Conservation (phyloP, 805 yeast genomes). For the Priceomyces castillae region DNA sequence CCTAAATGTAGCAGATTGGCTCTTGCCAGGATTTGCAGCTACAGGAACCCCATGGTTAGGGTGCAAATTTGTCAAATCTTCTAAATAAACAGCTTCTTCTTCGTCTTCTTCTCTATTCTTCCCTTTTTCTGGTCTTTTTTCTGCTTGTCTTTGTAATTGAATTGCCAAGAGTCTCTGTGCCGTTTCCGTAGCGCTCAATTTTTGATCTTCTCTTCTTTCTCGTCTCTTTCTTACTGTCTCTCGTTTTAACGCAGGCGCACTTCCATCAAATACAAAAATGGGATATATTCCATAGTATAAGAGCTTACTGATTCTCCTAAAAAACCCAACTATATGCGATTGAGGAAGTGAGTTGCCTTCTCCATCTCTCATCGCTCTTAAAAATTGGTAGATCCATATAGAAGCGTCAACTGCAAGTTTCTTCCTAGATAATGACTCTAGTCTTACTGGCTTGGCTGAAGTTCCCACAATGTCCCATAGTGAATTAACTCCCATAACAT, state of each 20-base stretch:
- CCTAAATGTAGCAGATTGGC: constrained; percentile 3
- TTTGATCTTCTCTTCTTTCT: constrained; percentile 70
- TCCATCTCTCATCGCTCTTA: constrained; percentile 88
- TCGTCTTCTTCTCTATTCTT: constrained; percentile 5
- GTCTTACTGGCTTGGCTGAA: constrained; percentile 82
- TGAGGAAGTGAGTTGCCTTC: constrained; percentile 75
- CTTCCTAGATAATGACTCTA: constrained; percentile 79
- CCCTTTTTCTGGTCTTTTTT: constrained; percentile 11
- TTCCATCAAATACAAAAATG: constrained; percentile 93
- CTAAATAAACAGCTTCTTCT: constrained; percentile 16
- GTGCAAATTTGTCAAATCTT: constrained; percentile 25
- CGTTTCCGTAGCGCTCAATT: constrained; percentile 65
- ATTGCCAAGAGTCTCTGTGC: constrained; percentile 80
- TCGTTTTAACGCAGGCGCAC: constrained; percentile 80
- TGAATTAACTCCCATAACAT: constrained; percentile 88
- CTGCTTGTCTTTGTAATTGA: constrained; percentile 64
- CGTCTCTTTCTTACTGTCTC: constrained; percentile 73
- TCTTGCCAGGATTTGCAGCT: neutral
- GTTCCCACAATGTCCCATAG: constrained; percentile 92
- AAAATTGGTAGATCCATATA: constrained; percentile 95
- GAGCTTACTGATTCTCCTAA: constrained; percentile 87
- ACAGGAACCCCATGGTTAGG: constrained; percentile 8
- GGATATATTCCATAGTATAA: constrained; percentile 85
- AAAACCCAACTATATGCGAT: constrained; percentile 94
- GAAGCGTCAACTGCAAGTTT: constrained; percentile 95